These are phyloP conservation scores for Lenwebbia sp. DNA, from an alignment of 345 rosid genomes.

Conservation along the genomic window DNA sequence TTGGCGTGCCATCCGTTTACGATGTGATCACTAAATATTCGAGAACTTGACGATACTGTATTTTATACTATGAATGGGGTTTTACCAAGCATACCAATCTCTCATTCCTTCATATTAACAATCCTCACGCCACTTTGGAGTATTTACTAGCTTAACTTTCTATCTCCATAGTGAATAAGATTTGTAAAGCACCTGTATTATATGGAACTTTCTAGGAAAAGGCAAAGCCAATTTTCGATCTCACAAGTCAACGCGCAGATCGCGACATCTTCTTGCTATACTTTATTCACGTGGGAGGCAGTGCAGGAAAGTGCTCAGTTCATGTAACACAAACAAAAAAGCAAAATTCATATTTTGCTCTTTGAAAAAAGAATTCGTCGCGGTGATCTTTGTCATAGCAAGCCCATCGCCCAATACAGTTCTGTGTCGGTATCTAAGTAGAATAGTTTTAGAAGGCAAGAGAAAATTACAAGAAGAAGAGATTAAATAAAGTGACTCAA, in stretches of 20 bases:
- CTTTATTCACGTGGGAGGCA: background rate
- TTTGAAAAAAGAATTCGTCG: background rate
- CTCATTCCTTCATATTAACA: background rate
- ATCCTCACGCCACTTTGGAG: background rate
- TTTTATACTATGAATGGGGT: background rate
- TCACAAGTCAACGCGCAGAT: background rate
- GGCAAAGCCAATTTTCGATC: background rate
- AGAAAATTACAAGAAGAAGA: background rate
- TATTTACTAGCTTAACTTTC: background rate
- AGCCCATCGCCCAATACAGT: background rate
- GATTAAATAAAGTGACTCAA: background rate
- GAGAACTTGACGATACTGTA: background rate
- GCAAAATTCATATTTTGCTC: background rate
- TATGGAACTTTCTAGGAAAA: background rate
- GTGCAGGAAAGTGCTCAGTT: constrained; percentile 6
- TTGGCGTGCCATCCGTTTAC: background rate
- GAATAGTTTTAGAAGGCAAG: background rate
- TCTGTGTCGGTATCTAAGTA: background rate
- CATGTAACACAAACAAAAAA: background rate
- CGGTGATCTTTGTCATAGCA: background rate
- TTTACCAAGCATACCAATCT: background rate
- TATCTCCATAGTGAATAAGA: background rate
- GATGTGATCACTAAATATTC: background rate
- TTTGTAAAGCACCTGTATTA: background rate
- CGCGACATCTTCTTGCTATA: background rate